These are phyloP conservation scores for Phytomonas francai DNA, from an alignment of 208 protist genomes.

Conservation along the genomic window DNA sequence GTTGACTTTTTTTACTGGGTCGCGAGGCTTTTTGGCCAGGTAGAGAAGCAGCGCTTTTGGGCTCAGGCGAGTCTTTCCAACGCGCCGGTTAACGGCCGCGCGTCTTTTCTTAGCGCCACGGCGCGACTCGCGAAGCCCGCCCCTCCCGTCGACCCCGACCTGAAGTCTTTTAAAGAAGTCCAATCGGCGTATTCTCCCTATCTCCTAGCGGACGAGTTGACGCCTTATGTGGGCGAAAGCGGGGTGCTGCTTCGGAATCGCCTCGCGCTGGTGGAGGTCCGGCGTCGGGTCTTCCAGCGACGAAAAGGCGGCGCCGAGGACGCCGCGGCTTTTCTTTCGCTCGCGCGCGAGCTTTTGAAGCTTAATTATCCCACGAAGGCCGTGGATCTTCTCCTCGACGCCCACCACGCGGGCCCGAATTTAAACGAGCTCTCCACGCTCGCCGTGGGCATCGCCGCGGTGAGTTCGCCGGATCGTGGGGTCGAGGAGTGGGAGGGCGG, in stretches of 20 bases:
- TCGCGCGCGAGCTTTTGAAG: slow-evolving; percentile 52
- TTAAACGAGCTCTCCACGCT: slow-evolving; percentile 63
- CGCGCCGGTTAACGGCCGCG: background rate
- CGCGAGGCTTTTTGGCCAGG: slow-evolving; percentile 48
- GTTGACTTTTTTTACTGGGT: background rate
- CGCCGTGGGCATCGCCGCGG: slow-evolving; percentile 49
- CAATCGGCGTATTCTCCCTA: slow-evolving; percentile 12
- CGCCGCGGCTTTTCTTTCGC: slow-evolving; percentile 24
- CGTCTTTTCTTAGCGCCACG: too few relatives aligned
- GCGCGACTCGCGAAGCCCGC: too few relatives aligned
- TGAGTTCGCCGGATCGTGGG: slow-evolving; percentile 8
- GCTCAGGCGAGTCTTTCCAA: background rate
- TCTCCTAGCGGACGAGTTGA: slow-evolving; percentile 31
- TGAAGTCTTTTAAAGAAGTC: too few relatives aligned
- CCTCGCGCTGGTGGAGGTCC: slow-evolving; percentile 32
- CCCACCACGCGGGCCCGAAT: slow-evolving; percentile 33
- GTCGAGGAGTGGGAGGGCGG: slow-evolving; percentile 7
- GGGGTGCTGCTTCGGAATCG: slow-evolving; percentile 39
- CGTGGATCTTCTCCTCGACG: slow-evolving; percentile 68
- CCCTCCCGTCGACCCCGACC: too few relatives aligned
- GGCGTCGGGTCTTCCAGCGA: slow-evolving; percentile 17
- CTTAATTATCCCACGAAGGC: slow-evolving; percentile 38
- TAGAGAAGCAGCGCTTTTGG: slow-evolving; percentile 44
- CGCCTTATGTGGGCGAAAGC: slow-evolving; percentile 25
- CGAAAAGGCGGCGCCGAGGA: slow-evolving; percentile 35